Base-by-base conservation (phyloP, 2,329 filamentous ascomycete species). In the Thelonectria blattea region DNA sequence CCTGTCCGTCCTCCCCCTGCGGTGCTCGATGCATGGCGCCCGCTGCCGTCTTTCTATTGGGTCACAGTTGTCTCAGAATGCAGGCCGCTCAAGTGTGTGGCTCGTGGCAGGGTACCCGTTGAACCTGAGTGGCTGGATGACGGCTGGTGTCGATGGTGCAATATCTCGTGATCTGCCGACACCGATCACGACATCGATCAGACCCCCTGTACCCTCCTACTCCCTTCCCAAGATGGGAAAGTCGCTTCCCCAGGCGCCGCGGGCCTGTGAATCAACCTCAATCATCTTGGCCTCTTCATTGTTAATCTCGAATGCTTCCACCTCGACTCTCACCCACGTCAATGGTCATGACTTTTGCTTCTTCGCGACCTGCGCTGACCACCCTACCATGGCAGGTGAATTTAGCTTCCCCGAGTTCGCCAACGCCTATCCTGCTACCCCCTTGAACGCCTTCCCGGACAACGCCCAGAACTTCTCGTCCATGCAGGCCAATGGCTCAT, bases 361-460 rank as follows among this genome's bases (percentile, higher is more conserved):
- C 50, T 57, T 58, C 48, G 52, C 56, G 37, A 67, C 61, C 41
- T 55, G 62, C 52, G 69, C 72, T 75, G 68, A 74, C 69, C 69
- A 58, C 43, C 24, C 32, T 70, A 78, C 71, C 71, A 83, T 82
- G 81, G 75, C 80, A 86, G 83, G 82, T 76, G 84, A 86, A 65
- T 86, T 86, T 70, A 81, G 77, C 75, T 85, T 85, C 65, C 75
- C 80, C 67, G 83, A 86, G 66, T 86, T 85, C 69, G 75, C 73
- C 73, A 80, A 79, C 73, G 73, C 78, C 60, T 86, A 85, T 73
- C 75, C 81, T 54, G 79, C 81, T 65, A 79, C 81, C 58, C 78
- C 80, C 66, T 76, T 84, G 68, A 79, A 78, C 67, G 74, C 66
- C 56, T 77, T 76, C 55, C 61, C 73, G 59, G 75, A 77, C 53